phyloP scores from a whole-genome alignment of 441 rosid species.

The Omphalea diandra region DNA sequence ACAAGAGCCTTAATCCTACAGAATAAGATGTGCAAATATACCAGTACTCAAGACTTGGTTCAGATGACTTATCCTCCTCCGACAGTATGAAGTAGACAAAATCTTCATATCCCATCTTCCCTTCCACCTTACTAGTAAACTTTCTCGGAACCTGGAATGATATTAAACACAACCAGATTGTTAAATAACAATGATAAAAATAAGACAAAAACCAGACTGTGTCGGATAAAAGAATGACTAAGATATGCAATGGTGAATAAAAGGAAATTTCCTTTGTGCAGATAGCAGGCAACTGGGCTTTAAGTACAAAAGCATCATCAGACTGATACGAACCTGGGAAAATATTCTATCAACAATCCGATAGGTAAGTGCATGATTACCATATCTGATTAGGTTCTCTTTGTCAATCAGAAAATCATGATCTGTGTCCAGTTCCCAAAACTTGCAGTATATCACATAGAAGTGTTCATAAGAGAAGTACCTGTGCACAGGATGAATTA shows the following conservation, averaged over 20 bases:
- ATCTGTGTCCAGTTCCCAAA: constrained; percentile 97
- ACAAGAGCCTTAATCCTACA: constrained; percentile 4
- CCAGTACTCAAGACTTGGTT: constrained; percentile 98
- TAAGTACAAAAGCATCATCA: constrained; percentile 9
- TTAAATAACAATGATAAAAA: neutral
- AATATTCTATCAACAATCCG: constrained; percentile 96
- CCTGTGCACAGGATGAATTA: constrained; percentile 35
- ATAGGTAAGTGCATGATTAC: constrained; percentile 97
- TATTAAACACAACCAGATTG: constrained; percentile 14
- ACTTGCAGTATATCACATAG: constrained; percentile 98
- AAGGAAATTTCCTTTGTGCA: constrained; percentile 16
- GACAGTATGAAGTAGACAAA: constrained; percentile 95
- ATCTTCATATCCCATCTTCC: constrained; percentile 99
- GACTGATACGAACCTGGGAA: constrained; percentile 74
- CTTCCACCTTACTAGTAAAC: constrained; percentile 88
- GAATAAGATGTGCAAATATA: constrained; percentile 20
- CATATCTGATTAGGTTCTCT: constrained; percentile 97
- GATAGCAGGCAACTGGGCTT: constrained; percentile 1
- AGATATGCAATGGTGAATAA: constrained; percentile 5
- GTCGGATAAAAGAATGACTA: constrained; percentile 3
- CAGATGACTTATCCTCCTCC: constrained; percentile 98
- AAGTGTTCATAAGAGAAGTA: constrained; percentile 98
- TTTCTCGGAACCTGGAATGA: constrained; percentile 72
- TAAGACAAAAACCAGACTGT: constrained; percentile 2
- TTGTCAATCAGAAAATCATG: constrained; percentile 96